These are phyloP conservation scores for Micromonas commoda DNA, from an alignment of 139 green algal species.

Conservation along the genomic window DNA sequence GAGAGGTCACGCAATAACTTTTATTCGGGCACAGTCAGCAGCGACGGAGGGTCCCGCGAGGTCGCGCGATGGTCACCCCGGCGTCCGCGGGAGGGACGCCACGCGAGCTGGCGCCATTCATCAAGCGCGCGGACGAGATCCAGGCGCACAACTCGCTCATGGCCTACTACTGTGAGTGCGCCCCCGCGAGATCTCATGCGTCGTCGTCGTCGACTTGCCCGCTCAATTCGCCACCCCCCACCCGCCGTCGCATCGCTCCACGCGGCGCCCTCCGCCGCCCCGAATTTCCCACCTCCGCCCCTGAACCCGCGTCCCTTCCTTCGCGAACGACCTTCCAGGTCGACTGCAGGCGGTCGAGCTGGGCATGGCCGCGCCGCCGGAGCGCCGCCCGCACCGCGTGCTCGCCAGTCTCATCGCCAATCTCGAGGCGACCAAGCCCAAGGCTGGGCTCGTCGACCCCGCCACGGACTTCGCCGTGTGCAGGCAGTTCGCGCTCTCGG, in stretches of 20 bases:
- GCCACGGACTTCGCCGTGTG: background rate
- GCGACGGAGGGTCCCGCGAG: too few species aligned
- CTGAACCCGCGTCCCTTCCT: too few species aligned
- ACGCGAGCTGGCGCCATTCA: slow-evolving; percentile 31
- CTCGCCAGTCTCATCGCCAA: background rate
- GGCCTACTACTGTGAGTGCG: slow-evolving; percentile 40
- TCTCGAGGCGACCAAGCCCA: background rate
- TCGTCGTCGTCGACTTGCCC: background rate
- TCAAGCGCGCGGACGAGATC: slow-evolving; percentile 42
- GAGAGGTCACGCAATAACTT: too few species aligned
- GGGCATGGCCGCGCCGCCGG: background rate
- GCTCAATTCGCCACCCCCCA: background rate
- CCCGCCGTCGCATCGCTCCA: background rate
- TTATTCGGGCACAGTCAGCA: too few species aligned
- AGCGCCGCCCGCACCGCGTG: background rate
- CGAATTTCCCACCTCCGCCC: too few species aligned
- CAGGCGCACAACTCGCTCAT: slow-evolving; percentile 37
- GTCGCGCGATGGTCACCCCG: background rate
- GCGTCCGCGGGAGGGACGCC: too few species aligned
- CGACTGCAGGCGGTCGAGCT: slow-evolving; percentile 1
- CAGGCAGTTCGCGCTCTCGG: background rate
- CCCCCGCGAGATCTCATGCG: background rate
- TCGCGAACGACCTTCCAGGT: too few species aligned
- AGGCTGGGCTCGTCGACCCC: background rate
- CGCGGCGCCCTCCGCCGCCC: too few species aligned